A percentile compares a stretch with the other conserved stretches of the same genome.
These are phyloP conservation scores for Chaetomiaceae sp. DNA, from an alignment of 2,329 filamentous ascomycete genomes.

Conservation along the genomic window DNA sequence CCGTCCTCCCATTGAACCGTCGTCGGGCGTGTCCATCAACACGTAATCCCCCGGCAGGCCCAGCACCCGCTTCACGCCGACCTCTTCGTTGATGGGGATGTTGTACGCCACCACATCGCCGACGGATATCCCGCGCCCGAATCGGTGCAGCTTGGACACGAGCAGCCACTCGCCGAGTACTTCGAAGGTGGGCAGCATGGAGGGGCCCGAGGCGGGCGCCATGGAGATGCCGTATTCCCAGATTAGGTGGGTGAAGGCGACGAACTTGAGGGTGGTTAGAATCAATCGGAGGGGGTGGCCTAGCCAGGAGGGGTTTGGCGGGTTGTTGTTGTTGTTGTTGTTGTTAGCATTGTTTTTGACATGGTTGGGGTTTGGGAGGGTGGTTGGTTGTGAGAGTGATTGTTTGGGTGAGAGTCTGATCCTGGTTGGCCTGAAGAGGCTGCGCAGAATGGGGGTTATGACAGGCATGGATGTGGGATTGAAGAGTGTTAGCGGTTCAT, in stretches of 20 bases:
- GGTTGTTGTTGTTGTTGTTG: background rate
- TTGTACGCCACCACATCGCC: slow-evolving; percentile 80
- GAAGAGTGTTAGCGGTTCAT: background rate
- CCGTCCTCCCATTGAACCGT: background rate
- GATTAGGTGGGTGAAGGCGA: slow-evolving; percentile 48
- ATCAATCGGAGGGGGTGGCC: slow-evolving; percentile 41
- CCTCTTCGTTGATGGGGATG: slow-evolving; percentile 61
- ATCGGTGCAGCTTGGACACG: slow-evolving; percentile 62
- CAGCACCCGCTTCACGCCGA: slow-evolving; percentile 74
- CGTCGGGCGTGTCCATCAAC: slow-evolving; percentile 51
- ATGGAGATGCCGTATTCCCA: slow-evolving; percentile 59
- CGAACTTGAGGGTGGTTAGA: slow-evolving; percentile 43
- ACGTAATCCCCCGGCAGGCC: slow-evolving; percentile 76
- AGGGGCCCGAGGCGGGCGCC: slow-evolving; percentile 63
- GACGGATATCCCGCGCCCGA: slow-evolving; percentile 62
- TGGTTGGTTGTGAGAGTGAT: background rate
- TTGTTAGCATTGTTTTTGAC: too few relatives aligned
- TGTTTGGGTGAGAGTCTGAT: background rate
- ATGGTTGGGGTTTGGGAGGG: background rate
- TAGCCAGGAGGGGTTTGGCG: slow-evolving; percentile 30
- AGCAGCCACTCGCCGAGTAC: slow-evolving; percentile 64
- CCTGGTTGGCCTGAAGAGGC: slow-evolving; percentile 7
- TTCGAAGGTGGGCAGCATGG: slow-evolving; percentile 83
- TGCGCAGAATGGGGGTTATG: slow-evolving; percentile 7
- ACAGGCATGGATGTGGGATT: background rate